Conservation (phyloP, 164 flowering plant genomes). For the grape (Vitis vinifera) region DNA sequence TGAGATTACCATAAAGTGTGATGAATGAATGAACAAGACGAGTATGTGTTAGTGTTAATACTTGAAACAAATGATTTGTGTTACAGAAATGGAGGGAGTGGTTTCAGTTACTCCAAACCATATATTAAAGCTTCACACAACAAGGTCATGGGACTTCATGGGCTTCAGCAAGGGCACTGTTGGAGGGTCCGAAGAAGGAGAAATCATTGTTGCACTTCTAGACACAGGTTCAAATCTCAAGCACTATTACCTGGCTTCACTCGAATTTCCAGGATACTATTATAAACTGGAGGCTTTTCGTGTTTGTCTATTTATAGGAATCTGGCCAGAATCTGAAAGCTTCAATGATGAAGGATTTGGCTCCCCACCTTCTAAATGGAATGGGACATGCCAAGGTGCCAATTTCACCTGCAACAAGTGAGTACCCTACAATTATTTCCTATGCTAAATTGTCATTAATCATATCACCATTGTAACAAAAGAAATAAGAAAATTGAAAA, state of each 20-base stretch:
- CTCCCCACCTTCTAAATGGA: constrained; percentile 44
- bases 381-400: constrained; percentile 30
- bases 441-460: no score
- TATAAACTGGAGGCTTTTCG: not conserved
- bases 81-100: constrained; percentile 47
- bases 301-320: constrained; percentile 17
- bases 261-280: not conserved
- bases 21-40: not conserved
- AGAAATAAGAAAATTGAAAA: no score
- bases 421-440: not conserved
- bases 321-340: constrained; percentile 49
- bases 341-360: constrained; percentile 30
- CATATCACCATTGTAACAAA: no score
- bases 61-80: not conserved
- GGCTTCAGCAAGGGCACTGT: constrained; percentile 21
- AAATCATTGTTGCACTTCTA: constrained; percentile 38
- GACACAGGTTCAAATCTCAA: constrained; percentile 33
- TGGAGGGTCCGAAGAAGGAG: constrained; percentile 22
- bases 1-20: constrained; percentile 1
- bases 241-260: not conserved
- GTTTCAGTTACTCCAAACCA: constrained; percentile 43
- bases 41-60: not conserved
- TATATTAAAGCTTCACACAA: constrained; percentile 38
- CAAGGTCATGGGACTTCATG: constrained; percentile 59
- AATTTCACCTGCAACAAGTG: constrained; percentile 51